These are phyloP conservation scores for Blepharisma japonicum DNA, from an alignment of 73 alveolate species.

Conservation along the genomic window DNA sequence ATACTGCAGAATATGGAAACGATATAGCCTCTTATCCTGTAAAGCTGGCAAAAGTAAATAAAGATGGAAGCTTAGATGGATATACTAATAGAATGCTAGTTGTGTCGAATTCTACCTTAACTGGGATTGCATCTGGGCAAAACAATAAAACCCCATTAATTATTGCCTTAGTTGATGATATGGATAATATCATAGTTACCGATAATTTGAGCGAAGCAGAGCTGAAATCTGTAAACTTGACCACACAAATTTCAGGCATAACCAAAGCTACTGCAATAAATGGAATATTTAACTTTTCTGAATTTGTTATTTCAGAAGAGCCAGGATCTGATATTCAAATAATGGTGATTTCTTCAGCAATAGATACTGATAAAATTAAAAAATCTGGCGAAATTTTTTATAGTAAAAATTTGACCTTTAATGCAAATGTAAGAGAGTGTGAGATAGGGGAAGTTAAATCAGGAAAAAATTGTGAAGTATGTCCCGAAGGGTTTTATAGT, in stretches of 20 bases:
- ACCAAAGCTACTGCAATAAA: not conserved
- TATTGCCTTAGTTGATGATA: not conserved
- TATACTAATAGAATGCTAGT: not conserved
- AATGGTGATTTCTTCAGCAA: not conserved
- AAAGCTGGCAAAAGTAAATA: not conserved
- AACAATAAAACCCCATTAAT: not conserved
- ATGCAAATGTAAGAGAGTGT: not conserved
- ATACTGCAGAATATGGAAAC: not conserved
- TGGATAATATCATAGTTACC: not conserved
- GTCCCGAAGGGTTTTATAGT: not conserved
- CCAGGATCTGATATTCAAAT: not conserved
- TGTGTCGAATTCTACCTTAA: not conserved
- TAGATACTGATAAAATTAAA: not conserved
- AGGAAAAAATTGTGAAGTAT: not conserved
- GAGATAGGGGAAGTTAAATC: not conserved
- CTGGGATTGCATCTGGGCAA: conserved; percentile 7
- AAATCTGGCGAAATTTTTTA: not conserved
- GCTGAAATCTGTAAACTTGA: no score
- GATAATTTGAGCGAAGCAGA: not conserved
- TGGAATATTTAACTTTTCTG: not conserved
- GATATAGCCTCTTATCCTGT: conserved; percentile 13
- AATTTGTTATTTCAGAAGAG: not conserved
- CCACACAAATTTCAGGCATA: no score
- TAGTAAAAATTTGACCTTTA: not conserved
- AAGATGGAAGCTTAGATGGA: no score